Evolutionary conservation across 768 basidiomycete species (phyloP).

Genomic region (Mycena leptocephala): DNA sequence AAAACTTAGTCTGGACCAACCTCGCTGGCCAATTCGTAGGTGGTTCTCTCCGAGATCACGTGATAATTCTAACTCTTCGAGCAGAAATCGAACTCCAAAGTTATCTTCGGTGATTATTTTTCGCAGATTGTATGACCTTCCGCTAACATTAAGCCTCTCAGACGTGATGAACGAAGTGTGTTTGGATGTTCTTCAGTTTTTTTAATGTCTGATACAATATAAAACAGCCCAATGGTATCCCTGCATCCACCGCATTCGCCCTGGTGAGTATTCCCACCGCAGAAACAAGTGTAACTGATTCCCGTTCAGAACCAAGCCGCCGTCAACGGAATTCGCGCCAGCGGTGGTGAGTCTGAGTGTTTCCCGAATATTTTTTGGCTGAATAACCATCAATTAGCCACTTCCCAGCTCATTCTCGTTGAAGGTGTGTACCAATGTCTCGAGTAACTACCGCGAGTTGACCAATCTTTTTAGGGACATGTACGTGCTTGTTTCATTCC

Average conservation of each 20-base stretch:
- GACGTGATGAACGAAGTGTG: slow-evolving; percentile 74
- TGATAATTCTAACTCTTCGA: not conserved
- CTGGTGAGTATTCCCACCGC: slow-evolving; percentile 52
- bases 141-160: slow-evolving; percentile 11
- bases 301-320: slow-evolving; percentile 72
- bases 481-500: slow-evolving; percentile 17
- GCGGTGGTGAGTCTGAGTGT: slow-evolving; percentile 50
- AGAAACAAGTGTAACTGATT: not conserved
- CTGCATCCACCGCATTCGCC: slow-evolving; percentile 65
- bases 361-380: not conserved
- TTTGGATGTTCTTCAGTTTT: no score
- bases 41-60: not conserved
- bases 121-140: not conserved
- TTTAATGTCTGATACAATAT: no score
- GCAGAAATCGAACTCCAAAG: slow-evolving; percentile 63
- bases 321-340: slow-evolving; percentile 75
- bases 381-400: slow-evolving; percentile 53
- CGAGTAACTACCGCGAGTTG: not conserved
- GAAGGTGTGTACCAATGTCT: slow-evolving; percentile 49
- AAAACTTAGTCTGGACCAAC: slow-evolving; percentile 67
- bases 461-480: slow-evolving; percentile 32
- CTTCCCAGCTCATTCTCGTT: slow-evolving; percentile 66
- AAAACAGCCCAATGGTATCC: slow-evolving; percentile 73
- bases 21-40: slow-evolving; percentile 70
- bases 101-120: slow-evolving; percentile 66